Percentiles rank a stretch among this genome's conserved stretches.
phyloP scores from a whole-genome alignment of 768 basidiomycete species.

The Leccinum aurantiacum region DNA sequence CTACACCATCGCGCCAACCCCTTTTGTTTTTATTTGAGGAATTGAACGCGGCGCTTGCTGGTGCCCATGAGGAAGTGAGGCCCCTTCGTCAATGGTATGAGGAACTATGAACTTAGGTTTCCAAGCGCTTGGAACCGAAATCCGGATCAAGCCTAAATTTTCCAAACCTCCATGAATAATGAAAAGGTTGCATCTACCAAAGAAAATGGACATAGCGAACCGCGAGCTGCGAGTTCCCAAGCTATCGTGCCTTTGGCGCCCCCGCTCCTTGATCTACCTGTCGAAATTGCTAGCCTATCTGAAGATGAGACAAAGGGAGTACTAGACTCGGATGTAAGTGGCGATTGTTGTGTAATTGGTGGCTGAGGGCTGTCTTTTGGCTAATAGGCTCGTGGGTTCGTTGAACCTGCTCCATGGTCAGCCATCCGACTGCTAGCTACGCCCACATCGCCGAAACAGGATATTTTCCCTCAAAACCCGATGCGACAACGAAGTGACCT shows the following conservation, averaged over 20 bases:
- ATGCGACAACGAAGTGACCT: constrained; percentile 16
- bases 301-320: constrained; percentile 24
- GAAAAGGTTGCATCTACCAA: neutral
- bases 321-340: constrained; percentile 20
- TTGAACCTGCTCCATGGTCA: constrained; percentile 13
- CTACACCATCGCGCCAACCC: constrained; percentile 5
- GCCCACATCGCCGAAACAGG: neutral
- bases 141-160: neutral
- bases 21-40: constrained; percentile 24
- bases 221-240: neutral
- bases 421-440: neutral
- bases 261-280: constrained; percentile 3
- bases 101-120: constrained; percentile 2
- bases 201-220: neutral
- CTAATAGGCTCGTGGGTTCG: constrained; percentile 12
- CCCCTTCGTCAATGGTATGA: constrained; percentile 29
- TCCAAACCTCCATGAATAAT: neutral
- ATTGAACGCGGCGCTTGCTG: constrained; percentile 24
- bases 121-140: constrained; percentile 12
- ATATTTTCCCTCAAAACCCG: neutral
- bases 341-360: neutral
- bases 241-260: neutral
- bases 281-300: constrained; percentile 21
- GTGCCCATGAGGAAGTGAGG: constrained; percentile 25
- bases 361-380: neutral